Percentiles rank a stretch among this genome's conserved stretches.
phyloP scores from a whole-genome alignment of 768 basidiomycete genomes.

The Suillus ampliporus region DNA sequence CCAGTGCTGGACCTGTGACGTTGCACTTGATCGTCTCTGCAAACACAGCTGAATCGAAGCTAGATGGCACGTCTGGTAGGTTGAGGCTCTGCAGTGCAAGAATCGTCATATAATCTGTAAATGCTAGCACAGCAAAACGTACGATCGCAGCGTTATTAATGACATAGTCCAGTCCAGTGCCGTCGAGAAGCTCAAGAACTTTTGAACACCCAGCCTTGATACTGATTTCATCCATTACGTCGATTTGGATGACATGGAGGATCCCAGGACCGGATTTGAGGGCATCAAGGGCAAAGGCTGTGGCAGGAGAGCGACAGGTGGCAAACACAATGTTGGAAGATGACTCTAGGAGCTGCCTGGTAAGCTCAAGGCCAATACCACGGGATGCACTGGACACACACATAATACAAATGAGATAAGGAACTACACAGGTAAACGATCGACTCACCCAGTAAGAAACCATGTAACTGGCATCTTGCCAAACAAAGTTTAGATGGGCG shows the following conservation, averaged over 20 bases:
- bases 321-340: slow-evolving; percentile 29
- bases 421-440: neutral
- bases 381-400: neutral
- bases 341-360: slow-evolving; percentile 18
- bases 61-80: slow-evolving; percentile 35
- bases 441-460: neutral
- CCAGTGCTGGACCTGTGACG: slow-evolving; percentile 40
- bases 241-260: slow-evolving; percentile 41
- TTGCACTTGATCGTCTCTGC: slow-evolving; percentile 32
- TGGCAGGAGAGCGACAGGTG: slow-evolving; percentile 27
- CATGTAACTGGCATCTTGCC: neutral
- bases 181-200: slow-evolving; percentile 31
- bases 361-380: slow-evolving; percentile 19
- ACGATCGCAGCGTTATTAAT: slow-evolving; percentile 48
- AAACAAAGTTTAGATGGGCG: neutral
- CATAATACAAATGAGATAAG: neutral
- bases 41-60: slow-evolving; percentile 24
- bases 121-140: slow-evolving; percentile 18
- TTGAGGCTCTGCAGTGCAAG: slow-evolving; percentile 23
- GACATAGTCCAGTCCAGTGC: slow-evolving; percentile 40
- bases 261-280: slow-evolving; percentile 27
- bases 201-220: slow-evolving; percentile 31
- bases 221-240: slow-evolving; percentile 31
- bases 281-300: slow-evolving; percentile 22
- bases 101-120: slow-evolving; percentile 1